Evolutionary conservation across 441 rosid genomes (phyloP).

Genomic region (Melastoma candidum): DNA sequence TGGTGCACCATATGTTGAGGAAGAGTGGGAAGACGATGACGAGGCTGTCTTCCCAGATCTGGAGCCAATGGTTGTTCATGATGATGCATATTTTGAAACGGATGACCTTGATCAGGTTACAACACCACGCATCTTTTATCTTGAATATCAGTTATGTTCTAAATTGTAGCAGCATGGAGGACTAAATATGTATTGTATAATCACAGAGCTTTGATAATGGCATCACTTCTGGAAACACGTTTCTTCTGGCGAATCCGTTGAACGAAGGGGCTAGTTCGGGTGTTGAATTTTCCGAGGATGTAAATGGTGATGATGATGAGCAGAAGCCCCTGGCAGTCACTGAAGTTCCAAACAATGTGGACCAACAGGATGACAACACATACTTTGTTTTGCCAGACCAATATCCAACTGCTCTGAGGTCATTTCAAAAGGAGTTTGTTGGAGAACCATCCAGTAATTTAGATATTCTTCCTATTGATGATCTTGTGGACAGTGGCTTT

Average conservation of each 20-base stretch:
- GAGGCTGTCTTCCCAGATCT: constrained; percentile 42
- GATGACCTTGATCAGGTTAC: constrained; percentile 63
- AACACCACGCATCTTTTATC: too few relatives aligned
- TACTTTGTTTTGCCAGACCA: constrained; percentile 7
- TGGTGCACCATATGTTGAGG: constrained; percentile 94
- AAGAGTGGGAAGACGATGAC: constrained; percentile 82
- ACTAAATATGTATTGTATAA: too few relatives aligned
- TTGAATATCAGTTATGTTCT: too few relatives aligned
- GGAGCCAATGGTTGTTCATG: constrained; percentile 30
- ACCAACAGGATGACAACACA: constrained; percentile 7
- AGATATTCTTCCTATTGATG: not conserved
- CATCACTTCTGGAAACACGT: constrained; percentile 30
- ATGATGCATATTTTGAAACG: constrained; percentile 47
- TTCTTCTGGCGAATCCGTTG: constrained; percentile 27
- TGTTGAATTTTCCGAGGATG: constrained; percentile 30
- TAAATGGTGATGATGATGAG: constrained; percentile 25
- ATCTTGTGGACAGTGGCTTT: constrained; percentile 4
- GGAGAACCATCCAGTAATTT: constrained; percentile 4
- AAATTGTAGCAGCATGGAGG: too few relatives aligned
- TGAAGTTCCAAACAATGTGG: not conserved
- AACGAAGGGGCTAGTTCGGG: constrained; percentile 56
- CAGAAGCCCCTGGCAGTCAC: constrained; percentile 14
- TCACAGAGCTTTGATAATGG: constrained; percentile 37
- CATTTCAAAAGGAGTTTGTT: constrained; percentile 9
- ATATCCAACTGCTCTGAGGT: constrained; percentile 1